Evolutionary conservation across 176 grass and related monocot genomes (phyloP).

Genomic region (Miscanthus lutarioriparius): DNA sequence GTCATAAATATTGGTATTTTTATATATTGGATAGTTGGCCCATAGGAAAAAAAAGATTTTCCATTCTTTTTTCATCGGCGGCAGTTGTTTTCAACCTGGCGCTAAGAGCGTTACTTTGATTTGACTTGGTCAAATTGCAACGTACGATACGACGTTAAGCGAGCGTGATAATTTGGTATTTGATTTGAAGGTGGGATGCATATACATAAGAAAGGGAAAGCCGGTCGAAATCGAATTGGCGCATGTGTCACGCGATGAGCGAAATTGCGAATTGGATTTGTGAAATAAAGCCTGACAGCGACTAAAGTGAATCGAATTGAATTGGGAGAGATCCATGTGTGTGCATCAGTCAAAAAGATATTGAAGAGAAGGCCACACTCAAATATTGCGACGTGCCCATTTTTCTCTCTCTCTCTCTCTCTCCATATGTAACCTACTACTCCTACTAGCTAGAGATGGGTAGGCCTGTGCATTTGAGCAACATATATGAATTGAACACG

Average conservation of each 20-base stretch:
- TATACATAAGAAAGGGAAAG: background rate
- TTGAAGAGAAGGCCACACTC: slow-evolving; percentile 15
- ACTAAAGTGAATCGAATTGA: slow-evolving; percentile 31
- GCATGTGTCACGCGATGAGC: slow-evolving; percentile 15
- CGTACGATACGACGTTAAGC: slow-evolving; percentile 28
- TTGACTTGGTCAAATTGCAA: background rate
- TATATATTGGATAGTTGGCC: no score
- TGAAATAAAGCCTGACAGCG: slow-evolving; percentile 15
- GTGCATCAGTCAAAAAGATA: slow-evolving; percentile 30
- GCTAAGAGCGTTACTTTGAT: slow-evolving; percentile 18
- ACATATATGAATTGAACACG: background rate
- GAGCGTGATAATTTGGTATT: slow-evolving; percentile 37
- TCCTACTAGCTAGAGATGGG: background rate
- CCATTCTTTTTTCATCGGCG: no score
- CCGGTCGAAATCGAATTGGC: background rate
- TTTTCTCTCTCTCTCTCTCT: background rate
- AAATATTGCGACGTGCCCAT: background rate
- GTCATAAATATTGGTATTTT: no score
- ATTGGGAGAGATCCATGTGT: slow-evolving; percentile 8
- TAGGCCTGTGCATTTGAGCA: background rate
- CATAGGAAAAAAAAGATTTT: no score
- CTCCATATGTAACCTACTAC: no score
- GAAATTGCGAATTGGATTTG: slow-evolving; percentile 18
- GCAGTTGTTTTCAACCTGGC: slow-evolving; percentile 33
- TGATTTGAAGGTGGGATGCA: slow-evolving; percentile 45